Evolutionary conservation across 345 rosid genomes (phyloP).

Genomic region (Eucalyptus pauciflora): DNA sequence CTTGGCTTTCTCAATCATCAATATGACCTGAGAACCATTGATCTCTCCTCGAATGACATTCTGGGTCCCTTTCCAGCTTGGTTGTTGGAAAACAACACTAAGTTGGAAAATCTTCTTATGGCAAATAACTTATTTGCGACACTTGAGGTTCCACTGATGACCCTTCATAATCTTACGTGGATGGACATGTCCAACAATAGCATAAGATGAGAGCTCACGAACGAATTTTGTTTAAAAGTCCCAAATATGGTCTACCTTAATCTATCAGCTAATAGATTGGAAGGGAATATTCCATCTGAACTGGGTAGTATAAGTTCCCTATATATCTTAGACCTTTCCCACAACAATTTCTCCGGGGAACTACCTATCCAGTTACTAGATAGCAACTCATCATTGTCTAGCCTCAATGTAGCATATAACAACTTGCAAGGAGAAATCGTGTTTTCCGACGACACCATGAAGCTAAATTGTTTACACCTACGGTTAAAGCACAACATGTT

Average conservation of each 20-base stretch:
- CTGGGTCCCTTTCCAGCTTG: not conserved
- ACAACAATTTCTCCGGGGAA: not conserved
- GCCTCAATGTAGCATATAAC: fast-evolving
- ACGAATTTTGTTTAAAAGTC: no score
- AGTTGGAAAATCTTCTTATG: no score
- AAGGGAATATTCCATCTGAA: no score
- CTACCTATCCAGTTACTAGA: not conserved
- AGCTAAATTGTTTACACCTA: fast-evolving
- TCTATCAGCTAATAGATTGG: no score
- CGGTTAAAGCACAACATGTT: not conserved
- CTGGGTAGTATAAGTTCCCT: no score
- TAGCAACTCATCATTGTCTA: fast-evolving
- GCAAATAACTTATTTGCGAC: no score
- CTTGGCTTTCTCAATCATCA: not conserved
- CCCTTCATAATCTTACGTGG: fast-evolving
- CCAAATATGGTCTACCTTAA: fast-evolving
- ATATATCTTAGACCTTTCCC: fast-evolving
- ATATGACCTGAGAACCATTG: fast-evolving
- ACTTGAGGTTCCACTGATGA: no score
- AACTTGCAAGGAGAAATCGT: not conserved
- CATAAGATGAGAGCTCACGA: no score
- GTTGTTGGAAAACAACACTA: not conserved
- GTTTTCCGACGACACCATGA: fast-evolving
- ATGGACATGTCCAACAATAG: no score
- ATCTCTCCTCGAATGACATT: not conserved